Evolutionary conservation across 2,329 filamentous ascomycete species (phyloP), one percentile per base, ranked within the genome.

Genomic region (Colletotrichum melonis): DNA sequence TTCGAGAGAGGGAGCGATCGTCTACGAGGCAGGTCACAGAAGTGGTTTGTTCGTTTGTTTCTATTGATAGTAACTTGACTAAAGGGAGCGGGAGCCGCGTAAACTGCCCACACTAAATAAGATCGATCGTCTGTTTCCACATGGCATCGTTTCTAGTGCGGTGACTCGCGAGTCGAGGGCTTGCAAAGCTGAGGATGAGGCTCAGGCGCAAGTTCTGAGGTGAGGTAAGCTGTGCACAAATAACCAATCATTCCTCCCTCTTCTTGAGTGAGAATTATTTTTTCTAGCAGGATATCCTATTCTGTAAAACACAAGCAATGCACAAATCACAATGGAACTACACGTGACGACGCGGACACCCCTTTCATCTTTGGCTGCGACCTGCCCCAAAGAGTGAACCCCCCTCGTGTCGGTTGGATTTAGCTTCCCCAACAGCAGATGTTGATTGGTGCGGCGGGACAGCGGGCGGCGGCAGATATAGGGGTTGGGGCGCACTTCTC

Each of bases 331-430:
- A 4, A 42, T 19, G 32, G 26, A 24, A 12, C 32, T 35, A 16
- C 67, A 65, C 56, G 70, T 65, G 67, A 70, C 22, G 28, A 30
- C 26, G 35, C 55, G 60, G 49, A 30, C 16, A 6, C 60, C 58
- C 59, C 67, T 66, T 65, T 66, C 55, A 65, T 70, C 60, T 70
- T 70, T 70, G 70, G 70, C 70, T 63, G 60, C 67, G 28, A 42
- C 38, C 38, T 57, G n/a, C 46, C 46, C 30, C 26, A 65, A 38
- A 52, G 30, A 59, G 52, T 58, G 38, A 63, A 58, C 28, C 35
- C 58, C 38, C 65, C 38, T 59, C 38, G 30, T 38, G 55, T 63
- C 42, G 19, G 22, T 63, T 22, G 66, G 12, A 57, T 46, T 57
- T 72, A 59, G 63, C 56, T 67, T 26, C 63, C 8, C 52, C 49